phyloP scores from a whole-genome alignment of 2,329 filamentous ascomycete species.

The Exophiala mesophila region DNA sequence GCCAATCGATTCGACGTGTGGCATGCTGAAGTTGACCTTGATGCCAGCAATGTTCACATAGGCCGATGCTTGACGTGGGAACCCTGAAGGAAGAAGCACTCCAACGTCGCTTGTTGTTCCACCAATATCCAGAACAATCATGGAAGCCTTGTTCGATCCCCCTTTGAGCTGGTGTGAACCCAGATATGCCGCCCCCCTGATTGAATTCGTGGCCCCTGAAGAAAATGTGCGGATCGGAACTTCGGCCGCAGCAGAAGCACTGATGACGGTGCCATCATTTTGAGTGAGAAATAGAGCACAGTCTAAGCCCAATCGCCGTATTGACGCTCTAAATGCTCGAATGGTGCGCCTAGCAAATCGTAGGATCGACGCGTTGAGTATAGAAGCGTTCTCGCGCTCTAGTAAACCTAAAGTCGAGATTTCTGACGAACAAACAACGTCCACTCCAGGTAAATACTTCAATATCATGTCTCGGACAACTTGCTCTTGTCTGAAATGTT shows the following conservation, averaged over 20 bases:
- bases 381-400: conserved; percentile 61
- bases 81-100: conserved; percentile 55
- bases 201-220: conserved; percentile 50
- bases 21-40: conserved; percentile 58
- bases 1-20: conserved; percentile 52
- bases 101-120: conserved; percentile 64
- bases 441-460: conserved; percentile 32
- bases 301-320: conserved; percentile 45
- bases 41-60: conserved; percentile 61
- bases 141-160: conserved; percentile 1
- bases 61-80: conserved; percentile 59
- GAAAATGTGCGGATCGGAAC: conserved; percentile 50
- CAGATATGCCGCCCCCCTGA: conserved; percentile 46
- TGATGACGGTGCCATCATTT: conserved; percentile 49
- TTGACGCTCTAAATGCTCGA: conserved; percentile 50
- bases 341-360: conserved; percentile 55
- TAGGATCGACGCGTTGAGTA: conserved; percentile 60
- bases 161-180: not conserved
- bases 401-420: conserved; percentile 43
- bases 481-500: conserved; percentile 39
- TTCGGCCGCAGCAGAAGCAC: conserved; percentile 42
- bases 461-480: conserved; percentile 37
- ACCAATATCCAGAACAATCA: conserved; percentile 62
- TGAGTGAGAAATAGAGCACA: conserved; percentile 58
- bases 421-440: conserved; percentile 41